These are phyloP conservation scores for Tetratostichococcus sp. DNA, from an alignment of 139 green algal genomes.

Conservation along the genomic window DNA sequence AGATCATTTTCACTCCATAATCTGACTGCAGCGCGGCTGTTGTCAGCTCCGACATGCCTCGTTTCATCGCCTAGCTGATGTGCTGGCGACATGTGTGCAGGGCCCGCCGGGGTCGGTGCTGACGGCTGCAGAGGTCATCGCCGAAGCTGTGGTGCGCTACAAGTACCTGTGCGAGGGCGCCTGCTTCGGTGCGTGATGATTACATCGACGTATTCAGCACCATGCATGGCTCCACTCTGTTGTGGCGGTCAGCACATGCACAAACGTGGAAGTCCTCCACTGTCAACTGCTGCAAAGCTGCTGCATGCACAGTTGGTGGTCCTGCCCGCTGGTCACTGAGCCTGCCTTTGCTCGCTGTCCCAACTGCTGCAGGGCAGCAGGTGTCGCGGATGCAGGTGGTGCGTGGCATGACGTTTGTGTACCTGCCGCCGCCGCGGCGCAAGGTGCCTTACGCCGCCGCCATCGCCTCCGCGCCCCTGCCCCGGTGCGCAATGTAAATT, in stretches of 20 bases:
- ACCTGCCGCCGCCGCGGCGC: constrained; percentile 77
- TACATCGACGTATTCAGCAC: too few species aligned
- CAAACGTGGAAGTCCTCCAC: too few species aligned
- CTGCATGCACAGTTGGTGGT: too few species aligned
- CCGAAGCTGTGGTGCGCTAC: constrained; percentile 75
- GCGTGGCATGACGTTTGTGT: constrained; percentile 74
- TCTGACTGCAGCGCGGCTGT: too few species aligned
- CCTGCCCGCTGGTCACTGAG: too few species aligned
- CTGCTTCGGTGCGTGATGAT: constrained; percentile 29
- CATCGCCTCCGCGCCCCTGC: constrained; percentile 22
- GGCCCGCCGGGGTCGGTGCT: constrained; percentile 34
- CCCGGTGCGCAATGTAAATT: not conserved
- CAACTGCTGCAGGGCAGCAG: constrained; percentile 51
- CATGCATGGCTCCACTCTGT: too few species aligned
- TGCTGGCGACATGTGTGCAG: constrained; percentile 21
- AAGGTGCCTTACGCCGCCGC: constrained; percentile 71
- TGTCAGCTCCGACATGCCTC: too few species aligned
- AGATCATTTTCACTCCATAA: too few species aligned
- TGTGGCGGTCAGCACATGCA: too few species aligned
- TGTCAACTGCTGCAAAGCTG: too few species aligned
- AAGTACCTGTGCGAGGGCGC: constrained; percentile 82
- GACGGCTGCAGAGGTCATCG: constrained; percentile 60
- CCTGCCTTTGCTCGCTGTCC: too few species aligned
- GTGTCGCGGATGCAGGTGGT: constrained; percentile 73
- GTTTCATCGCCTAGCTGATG: too few species aligned